Evolutionary conservation across 352 stramenopile genomes (phyloP).

Genomic region (Globisporangium spiculum): DNA sequence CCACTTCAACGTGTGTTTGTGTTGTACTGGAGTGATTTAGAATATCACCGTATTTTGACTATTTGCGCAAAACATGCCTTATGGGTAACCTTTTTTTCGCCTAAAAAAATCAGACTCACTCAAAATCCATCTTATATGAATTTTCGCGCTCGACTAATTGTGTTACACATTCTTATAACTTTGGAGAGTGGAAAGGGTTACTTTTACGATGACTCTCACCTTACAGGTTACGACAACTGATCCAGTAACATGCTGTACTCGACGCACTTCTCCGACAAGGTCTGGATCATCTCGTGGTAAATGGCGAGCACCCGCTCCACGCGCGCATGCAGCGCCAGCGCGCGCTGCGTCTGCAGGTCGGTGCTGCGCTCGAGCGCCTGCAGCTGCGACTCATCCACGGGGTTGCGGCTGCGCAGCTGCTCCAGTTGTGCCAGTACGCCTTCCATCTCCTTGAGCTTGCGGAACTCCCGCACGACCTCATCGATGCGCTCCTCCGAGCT

Average conservation of each 20-base stretch:
- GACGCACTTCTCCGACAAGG: constrained; percentile 70
- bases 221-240: constrained; percentile 23
- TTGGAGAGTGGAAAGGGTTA: neutral
- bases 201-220: too few relatives aligned
- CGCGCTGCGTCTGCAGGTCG: constrained; percentile 37
- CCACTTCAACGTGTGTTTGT: neutral
- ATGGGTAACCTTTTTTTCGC: neutral
- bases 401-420: constrained; percentile 30
- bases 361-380: constrained; percentile 30
- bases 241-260: constrained; percentile 59
- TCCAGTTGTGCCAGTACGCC: constrained; percentile 36
- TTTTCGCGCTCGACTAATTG: neutral
- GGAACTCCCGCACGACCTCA: constrained; percentile 32
- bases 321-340: constrained; percentile 41
- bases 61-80: neutral
- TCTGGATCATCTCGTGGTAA: constrained; percentile 71
- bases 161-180: constrained; percentile 16
- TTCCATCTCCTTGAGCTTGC: constrained; percentile 46
- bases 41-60: neutral
- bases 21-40: neutral
- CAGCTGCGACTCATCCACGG: constrained; percentile 22
- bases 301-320: constrained; percentile 47
- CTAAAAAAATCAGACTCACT: constrained; percentile 6
- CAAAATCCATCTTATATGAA: constrained; percentile 3
- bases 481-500: constrained; percentile 47